Percentiles rank a stretch among this genome's conserved stretches.
Evolutionary conservation across 2,329 filamentous ascomycete species (phyloP).

Genomic region (Colletotrichum siamense): DNA sequence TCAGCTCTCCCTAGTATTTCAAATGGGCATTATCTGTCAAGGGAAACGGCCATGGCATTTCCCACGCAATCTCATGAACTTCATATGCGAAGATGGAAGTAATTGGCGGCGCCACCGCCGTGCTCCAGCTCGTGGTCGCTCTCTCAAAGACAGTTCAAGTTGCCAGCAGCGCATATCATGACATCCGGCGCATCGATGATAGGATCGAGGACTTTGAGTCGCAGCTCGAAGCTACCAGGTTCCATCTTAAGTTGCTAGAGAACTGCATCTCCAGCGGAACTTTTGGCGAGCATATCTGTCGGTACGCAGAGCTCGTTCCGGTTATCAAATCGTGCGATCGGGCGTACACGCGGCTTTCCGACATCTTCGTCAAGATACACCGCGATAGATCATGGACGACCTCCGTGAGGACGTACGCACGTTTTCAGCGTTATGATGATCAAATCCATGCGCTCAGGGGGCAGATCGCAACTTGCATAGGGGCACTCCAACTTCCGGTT

Average conservation of each 20-base stretch:
- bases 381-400: not conserved
- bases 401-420: not conserved
- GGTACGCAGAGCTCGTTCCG: not conserved
- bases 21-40: not conserved
- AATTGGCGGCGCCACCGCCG: not conserved
- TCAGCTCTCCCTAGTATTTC: not conserved
- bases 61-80: fast-evolving
- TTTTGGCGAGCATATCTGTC: not conserved
- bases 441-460: not conserved
- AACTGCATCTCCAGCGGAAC: not conserved
- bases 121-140: not conserved
- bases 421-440: not conserved
- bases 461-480: not conserved
- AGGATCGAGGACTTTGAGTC: not conserved
- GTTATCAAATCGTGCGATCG: not conserved
- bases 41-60: not conserved
- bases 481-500: not conserved
- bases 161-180: not conserved
- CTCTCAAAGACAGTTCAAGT: not conserved
- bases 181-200: not conserved
- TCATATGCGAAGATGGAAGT: not conserved
- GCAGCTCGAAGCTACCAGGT: not conserved
- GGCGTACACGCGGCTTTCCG: not conserved
- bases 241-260: not conserved
- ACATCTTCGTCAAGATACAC: not conserved